Base-by-base conservation (phyloP, 345 rosid species). In the Pseudoturritis turrita region DNA sequence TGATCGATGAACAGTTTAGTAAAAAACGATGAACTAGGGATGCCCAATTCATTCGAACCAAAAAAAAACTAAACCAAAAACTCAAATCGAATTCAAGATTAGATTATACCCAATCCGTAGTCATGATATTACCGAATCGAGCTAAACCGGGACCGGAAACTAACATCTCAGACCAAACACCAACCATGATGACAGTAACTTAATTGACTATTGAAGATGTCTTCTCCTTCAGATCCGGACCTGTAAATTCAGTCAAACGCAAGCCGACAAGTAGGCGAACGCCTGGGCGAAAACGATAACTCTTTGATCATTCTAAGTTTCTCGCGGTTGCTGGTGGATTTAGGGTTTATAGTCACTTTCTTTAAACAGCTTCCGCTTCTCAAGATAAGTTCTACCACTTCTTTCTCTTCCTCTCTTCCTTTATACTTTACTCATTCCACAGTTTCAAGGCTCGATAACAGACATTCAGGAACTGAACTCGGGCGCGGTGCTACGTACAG, bases 331-430 rank as follows among this genome's bases (percentile, higher is more conserved):
- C 31, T 19, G 19, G 52, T 53, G 40, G 18, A 39, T 14, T 22
- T 0, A 37, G 39, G 26, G 1, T 21, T 14, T 14, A 71, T 62
- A 40, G 51, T 62, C 5, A 52, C 69, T 17, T 49, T 39, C 29
- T 71, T n/a, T 6, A 71, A 60, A 37, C 60, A 28, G 0, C 47
- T 37, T 60, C 41, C 53, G 19, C 0, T 39, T 29, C 50, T 62
- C 40, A 61, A 50, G 69, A 71, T 28, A 13, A 37, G 62, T 2
- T 12, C 35, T 3, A 5, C 69, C 6, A 62, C 4, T 50, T 50
- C 35, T 26, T 28, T 51, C 62, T 71, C 75, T 40, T 39, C 45
- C 8, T 61, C 4, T 3, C 3, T 51, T 62, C 69, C 75, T 71
- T 51, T 5, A 21, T 71, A 71, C 0, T 19, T 3, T 0, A 13